Percentiles rank a stretch among this genome's conserved stretches.
Conservation (phyloP, 164 flowering plant species). For the Berberis thunbergii region DNA sequence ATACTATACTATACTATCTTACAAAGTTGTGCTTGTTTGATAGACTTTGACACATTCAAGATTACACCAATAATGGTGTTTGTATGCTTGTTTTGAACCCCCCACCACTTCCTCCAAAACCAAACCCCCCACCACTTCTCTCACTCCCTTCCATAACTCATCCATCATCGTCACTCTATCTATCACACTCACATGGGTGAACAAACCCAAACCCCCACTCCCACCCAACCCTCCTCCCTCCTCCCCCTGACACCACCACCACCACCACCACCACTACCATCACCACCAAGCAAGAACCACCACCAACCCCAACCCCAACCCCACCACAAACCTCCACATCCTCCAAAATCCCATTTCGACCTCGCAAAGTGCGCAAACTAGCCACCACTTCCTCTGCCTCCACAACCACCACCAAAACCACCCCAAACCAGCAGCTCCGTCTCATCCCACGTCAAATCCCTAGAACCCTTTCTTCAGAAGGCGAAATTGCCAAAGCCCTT, state of each 20-base stretch:
- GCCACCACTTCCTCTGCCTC: conserved; percentile 13
- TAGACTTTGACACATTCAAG: too few relatives aligned
- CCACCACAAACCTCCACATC: conserved; percentile 27
- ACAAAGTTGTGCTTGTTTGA: too few relatives aligned
- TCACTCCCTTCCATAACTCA: background rate
- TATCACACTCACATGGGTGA: conserved; percentile 11
- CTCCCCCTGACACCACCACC: conserved; percentile 1
- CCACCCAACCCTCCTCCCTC: conserved; percentile 8
- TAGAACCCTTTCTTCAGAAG: conserved; percentile 42
- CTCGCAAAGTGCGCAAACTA: conserved; percentile 64
- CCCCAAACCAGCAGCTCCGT: background rate
- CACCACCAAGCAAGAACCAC: conserved; percentile 5
- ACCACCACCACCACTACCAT: conserved; percentile 12
- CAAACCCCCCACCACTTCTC: background rate
- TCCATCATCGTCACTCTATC: background rate
- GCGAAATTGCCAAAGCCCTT: conserved; percentile 57
- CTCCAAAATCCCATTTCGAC: conserved; percentile 71
- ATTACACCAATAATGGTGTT: too few relatives aligned
- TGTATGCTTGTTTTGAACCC: background rate
- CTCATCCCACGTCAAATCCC: conserved; percentile 10
- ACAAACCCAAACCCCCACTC: conserved; percentile 15
- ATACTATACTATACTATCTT: too few relatives aligned
- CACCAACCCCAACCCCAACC: conserved; percentile 9
- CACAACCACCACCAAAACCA: conserved; percentile 1
- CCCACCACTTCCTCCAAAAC: conserved; percentile 1